phyloP scores from a whole-genome alignment of 345 rosid genomes.

The Alliaria petiolata region DNA sequence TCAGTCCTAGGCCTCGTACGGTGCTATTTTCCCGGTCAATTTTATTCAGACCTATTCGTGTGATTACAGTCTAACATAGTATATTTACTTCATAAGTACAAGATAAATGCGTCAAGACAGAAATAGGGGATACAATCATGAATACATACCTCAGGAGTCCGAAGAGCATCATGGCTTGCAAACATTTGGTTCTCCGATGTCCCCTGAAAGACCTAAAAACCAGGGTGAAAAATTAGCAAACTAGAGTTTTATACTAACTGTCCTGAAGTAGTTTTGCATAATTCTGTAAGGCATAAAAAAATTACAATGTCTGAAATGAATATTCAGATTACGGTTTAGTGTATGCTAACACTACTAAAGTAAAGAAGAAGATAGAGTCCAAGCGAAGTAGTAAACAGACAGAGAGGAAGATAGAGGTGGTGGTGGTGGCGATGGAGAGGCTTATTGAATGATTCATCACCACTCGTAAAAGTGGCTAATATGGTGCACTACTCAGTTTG shows the following conservation, averaged over 20 bases:
- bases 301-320: background rate
- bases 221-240: background rate
- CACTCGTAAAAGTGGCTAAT: background rate
- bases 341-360: background rate
- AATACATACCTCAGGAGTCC: conserved; percentile 80
- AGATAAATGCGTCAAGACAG: background rate
- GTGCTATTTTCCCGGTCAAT: too few species aligned
- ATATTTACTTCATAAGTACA: background rate
- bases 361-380: too few species aligned
- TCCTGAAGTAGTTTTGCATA: background rate
- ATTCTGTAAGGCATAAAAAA: background rate
- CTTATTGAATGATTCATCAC: too few species aligned
- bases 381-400: too few species aligned
- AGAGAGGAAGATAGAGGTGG: too few species aligned
- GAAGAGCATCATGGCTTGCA: conserved; percentile 19
- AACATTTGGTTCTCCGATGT: conserved; percentile 31
- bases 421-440: too few species aligned
- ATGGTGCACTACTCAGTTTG: background rate
- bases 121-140: background rate
- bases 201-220: conserved; percentile 36
- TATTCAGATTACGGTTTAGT: background rate
- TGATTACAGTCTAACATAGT: background rate
- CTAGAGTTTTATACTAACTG: background rate
- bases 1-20: too few species aligned
- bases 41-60: too few species aligned